Conservation (phyloP, 2,329 filamentous ascomycete species). For the Pleoardoris graminearum region DNA sequence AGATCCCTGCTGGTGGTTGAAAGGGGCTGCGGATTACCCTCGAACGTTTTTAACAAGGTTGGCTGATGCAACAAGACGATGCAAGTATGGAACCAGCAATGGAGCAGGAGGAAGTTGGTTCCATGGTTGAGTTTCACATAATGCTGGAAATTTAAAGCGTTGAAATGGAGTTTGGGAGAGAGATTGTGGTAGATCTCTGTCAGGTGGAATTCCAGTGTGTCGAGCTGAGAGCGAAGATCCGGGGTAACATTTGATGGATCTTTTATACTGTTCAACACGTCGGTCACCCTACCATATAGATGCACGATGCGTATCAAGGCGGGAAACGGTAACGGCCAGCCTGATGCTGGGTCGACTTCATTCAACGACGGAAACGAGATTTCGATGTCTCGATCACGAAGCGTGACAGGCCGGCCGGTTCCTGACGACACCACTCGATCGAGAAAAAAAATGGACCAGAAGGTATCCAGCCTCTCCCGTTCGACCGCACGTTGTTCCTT, state of each 20-base stretch:
- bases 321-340: conserved; percentile 78
- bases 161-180: conserved; percentile 76
- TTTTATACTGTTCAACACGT: conserved; percentile 80
- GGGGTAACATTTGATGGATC: conserved; percentile 73
- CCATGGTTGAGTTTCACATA: conserved; percentile 81
- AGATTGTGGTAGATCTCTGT: conserved; percentile 75
- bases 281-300: conserved; percentile 81
- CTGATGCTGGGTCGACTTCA: conserved; percentile 58
- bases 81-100: conserved; percentile 87
- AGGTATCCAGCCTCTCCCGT: conserved; percentile 81
- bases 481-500: conserved; percentile 69
- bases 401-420: conserved; percentile 79
- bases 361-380: conserved; percentile 66
- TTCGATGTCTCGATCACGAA: conserved; percentile 84
- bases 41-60: conserved; percentile 77
- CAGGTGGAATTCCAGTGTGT: conserved; percentile 78
- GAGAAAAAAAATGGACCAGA: conserved; percentile 88
- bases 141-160: conserved; percentile 81
- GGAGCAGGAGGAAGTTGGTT: conserved; percentile 82
- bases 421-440: conserved; percentile 87
- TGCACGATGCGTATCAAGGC: conserved; percentile 82
- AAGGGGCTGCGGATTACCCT: conserved; percentile 69
- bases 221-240: conserved; percentile 72
- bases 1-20: conserved; percentile 78
- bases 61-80: conserved; percentile 86